Evolutionary conservation across 208 protist genomes (phyloP).

Genomic region (Acanthamoeba castellanii): DNA sequence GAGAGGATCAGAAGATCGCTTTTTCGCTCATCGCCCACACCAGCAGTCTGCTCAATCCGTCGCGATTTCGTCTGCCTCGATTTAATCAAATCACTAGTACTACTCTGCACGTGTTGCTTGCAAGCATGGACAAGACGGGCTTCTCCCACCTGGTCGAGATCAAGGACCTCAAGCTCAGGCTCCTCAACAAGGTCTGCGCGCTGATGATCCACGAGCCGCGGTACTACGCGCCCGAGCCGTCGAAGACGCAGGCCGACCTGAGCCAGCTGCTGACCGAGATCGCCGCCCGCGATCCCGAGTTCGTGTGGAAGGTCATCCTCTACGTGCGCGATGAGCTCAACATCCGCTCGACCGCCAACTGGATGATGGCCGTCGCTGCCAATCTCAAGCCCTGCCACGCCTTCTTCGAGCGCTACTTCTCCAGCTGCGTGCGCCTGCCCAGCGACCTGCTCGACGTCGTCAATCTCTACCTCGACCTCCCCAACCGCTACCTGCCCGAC

Average conservation of each 20-base stretch:
- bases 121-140: conserved; percentile 27
- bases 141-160: conserved; percentile 36
- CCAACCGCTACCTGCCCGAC: conserved; percentile 38
- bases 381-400: conserved; percentile 90
- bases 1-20: neutral
- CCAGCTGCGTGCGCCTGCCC: conserved; percentile 91
- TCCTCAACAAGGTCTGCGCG: conserved; percentile 68
- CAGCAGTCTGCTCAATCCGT: neutral
- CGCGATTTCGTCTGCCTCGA: neutral
- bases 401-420: conserved; percentile 93
- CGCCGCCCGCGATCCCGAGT: conserved; percentile 63
- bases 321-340: conserved; percentile 90
- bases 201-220: conserved; percentile 69
- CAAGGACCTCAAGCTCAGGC: conserved; percentile 50
- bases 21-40: neutral
- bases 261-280: conserved; percentile 45
- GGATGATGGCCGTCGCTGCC: conserved; percentile 92
- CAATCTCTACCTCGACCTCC: conserved; percentile 85
- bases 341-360: conserved; percentile 94
- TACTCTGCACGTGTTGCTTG: neutral
- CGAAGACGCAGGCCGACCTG: conserved; percentile 19
- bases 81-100: neutral
- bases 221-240: conserved; percentile 3
- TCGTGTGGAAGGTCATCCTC: conserved; percentile 68
- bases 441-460: conserved; percentile 96